Conservation (phyloP, 2,329 filamentous ascomycete species). For the Sclerotinia minor region DNA sequence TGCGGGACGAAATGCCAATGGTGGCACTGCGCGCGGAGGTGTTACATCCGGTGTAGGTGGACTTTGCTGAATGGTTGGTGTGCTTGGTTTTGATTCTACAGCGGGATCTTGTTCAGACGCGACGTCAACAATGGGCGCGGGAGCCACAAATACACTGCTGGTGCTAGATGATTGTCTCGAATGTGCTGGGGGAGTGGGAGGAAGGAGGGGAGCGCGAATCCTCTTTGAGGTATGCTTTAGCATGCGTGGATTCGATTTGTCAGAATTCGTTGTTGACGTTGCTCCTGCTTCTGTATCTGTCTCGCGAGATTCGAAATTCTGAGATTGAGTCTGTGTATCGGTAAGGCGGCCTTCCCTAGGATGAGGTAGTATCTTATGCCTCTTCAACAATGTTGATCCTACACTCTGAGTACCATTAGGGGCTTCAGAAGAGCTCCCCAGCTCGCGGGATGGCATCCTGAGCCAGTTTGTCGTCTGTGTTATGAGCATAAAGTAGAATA, state of each 20-base stretch:
- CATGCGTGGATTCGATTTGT: constrained; percentile 39
- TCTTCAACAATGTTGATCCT: constrained; percentile 39
- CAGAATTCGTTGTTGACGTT: constrained; percentile 36
- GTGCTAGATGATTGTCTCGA: constrained; percentile 58
- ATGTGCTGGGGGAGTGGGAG: constrained; percentile 64
- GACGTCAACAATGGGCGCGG: constrained; percentile 32
- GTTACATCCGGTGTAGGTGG: constrained; percentile 76
- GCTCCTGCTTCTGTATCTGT: constrained; percentile 36
- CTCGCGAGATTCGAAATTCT: constrained; percentile 32
- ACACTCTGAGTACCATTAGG: constrained; percentile 35
- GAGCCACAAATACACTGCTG: constrained; percentile 28
- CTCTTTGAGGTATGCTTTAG: constrained; percentile 41
- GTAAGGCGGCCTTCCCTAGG: constrained; percentile 34
- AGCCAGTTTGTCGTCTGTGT: constrained; percentile 41
- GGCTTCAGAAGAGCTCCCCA: constrained; percentile 36
- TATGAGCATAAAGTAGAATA: constrained; percentile 40
- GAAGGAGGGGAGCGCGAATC: constrained; percentile 43
- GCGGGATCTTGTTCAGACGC: constrained; percentile 27
- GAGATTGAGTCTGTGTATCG: constrained; percentile 31
- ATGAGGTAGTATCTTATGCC: constrained; percentile 41
- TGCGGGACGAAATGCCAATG: constrained; percentile 50
- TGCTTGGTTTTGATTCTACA: constrained; percentile 48
- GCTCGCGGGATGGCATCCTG: constrained; percentile 40
- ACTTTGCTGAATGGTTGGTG: constrained; percentile 64
- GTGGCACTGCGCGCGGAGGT: constrained; percentile 58